Conservation (phyloP, 257 asterid genomes). For the Capsicum pubescens region DNA sequence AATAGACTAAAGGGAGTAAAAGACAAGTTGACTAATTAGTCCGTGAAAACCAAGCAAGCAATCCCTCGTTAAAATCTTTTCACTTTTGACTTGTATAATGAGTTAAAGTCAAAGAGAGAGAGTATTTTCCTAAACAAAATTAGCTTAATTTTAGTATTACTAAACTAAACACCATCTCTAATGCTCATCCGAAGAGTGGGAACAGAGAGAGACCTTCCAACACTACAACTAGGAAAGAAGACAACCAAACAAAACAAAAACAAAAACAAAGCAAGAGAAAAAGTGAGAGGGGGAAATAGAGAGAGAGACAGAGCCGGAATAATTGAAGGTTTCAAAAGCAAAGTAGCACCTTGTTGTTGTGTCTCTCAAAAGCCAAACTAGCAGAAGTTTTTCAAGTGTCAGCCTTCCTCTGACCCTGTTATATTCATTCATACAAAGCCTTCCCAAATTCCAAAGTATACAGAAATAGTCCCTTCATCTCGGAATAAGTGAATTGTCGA, state of each 20-base stretch:
- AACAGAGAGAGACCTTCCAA: conserved; percentile 15
- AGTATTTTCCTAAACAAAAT: neutral
- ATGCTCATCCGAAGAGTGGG: neutral
- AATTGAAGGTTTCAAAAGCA: conserved; percentile 22
- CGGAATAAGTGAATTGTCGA: no score
- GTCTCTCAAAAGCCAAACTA: conserved; percentile 62
- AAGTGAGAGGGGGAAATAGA: neutral
- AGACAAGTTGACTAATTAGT: conserved; percentile 9
- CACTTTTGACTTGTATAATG: neutral
- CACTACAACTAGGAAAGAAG: neutral
- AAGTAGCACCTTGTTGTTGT: conserved; percentile 48
- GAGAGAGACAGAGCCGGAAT: neutral
- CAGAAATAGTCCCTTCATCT: no score
- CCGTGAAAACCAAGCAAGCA: conserved; percentile 10
- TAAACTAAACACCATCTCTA: neutral
- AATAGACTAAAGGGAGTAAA: neutral
- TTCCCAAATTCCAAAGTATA: conserved; percentile 50
- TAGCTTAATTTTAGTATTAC: neutral
- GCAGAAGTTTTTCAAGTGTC: conserved; percentile 46
- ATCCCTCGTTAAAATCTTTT: neutral
- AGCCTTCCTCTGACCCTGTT: conserved; percentile 30
- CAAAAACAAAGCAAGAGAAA: conserved; percentile 18
- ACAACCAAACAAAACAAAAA: conserved; percentile 17
- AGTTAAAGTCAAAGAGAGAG: neutral
- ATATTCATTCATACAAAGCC: neutral